Percentiles rank a stretch among this genome's conserved stretches.
Conservation (phyloP, 148 eudicot species). For the Persicaria maculosa region DNA sequence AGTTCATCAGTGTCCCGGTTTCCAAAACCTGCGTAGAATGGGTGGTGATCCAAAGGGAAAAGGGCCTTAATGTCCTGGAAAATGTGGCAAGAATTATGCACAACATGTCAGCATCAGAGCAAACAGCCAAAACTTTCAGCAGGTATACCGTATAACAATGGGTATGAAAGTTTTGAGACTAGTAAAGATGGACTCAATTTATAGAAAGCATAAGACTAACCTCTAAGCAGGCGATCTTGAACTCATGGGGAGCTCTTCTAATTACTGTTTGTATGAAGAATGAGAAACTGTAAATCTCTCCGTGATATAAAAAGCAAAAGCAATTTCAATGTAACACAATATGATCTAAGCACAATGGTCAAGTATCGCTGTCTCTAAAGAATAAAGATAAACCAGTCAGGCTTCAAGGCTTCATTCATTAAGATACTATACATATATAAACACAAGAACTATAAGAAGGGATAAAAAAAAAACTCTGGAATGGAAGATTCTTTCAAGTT, state of each 20-base stretch:
- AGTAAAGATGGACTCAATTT: neutral
- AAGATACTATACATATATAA: neutral
- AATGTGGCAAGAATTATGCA: neutral
- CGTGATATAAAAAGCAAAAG: neutral
- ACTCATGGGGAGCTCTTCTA: slow-evolving; percentile 97
- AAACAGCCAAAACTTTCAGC: neutral
- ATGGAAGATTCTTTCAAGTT: neutral
- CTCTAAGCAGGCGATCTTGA: slow-evolving; percentile 95
- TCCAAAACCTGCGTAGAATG: slow-evolving; percentile 97
- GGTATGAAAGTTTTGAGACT: neutral
- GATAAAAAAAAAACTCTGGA: neutral
- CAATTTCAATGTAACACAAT: neutral
- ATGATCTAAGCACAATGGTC: neutral
- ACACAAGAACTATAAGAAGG: neutral
- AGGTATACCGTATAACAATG: neutral
- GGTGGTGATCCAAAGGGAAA: slow-evolving; percentile 67
- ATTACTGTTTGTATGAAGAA: slow-evolving; percentile 47
- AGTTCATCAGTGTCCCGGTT: slow-evolving; percentile 94
- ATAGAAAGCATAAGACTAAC: slow-evolving; percentile 31
- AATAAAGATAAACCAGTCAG: neutral
- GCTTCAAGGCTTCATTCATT: neutral
- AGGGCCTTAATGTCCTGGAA: slow-evolving; percentile 75
- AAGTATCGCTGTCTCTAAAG: neutral
- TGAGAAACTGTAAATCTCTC: neutral
- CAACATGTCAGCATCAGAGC: neutral